Evolutionary conservation across 352 stramenopile species (phyloP), one percentile per base, ranked within the genome.

Genomic region (Peronospora farinosa): DNA sequence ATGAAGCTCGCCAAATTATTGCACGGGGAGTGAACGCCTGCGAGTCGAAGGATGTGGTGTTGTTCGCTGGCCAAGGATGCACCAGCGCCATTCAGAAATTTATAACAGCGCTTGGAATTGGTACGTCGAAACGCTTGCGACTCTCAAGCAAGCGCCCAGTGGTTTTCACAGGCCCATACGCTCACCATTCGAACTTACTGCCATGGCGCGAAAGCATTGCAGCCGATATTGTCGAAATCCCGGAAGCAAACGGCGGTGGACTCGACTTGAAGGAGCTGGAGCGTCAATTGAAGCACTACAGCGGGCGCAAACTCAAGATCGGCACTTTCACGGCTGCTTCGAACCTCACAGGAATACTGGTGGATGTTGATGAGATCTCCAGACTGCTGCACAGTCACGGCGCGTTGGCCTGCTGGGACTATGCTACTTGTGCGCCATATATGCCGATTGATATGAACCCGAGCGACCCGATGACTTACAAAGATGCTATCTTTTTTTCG

Each of bases 101-200:
- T 17, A 72, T 96, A 13, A 47, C 60, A 8, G 68, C 82, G 11
- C 67, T 95, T 0, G 78, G 78, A 1, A 56, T 92, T 28, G 56
- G 79, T 17, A 52, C 53, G 4, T 51, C 44, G 23, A 62, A 56
- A 44, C 47, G 57, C 9, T 23, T 53, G n/a, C 57, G 48, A 5
- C 16, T 53, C 2, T 25, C 32, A 8, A 65, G n/a, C 30, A 64
- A 54, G 63, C 84, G 51, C 0, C 79, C 92, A 0, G 79, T 98
- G 2, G 86, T 98, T 25, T 92, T 97, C 40, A 88, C 91, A 7
- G 68, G 90, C 25, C 95, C 95, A 7, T 98, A 96, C 52, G 95
- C 98, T 57, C 96, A 99, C 69, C 96, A 99, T 67, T 98, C 90
- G 13, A 98, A 98, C 72, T 56, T 99, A 27, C 65, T 99, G 9